Percentiles rank a stretch among this genome's conserved stretches.
These are phyloP conservation scores for Sarocladium brachiariae DNA, from an alignment of 2,329 filamentous ascomycete species.

Conservation along the genomic window DNA sequence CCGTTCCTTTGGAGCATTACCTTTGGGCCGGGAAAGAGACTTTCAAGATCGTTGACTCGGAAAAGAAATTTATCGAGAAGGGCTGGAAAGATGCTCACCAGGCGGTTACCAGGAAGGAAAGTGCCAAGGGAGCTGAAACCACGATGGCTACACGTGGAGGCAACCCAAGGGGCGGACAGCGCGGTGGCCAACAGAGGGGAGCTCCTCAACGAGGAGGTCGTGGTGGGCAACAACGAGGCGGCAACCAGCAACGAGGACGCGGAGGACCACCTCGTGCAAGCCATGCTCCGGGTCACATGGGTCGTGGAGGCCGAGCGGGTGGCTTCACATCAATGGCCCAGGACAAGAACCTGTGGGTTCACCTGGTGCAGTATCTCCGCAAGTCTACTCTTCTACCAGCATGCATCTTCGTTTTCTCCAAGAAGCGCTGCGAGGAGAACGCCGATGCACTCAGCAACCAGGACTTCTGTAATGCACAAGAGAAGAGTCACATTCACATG, in stretches of 20 bases:
- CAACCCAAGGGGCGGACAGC: conserved; percentile 26
- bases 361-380: conserved; percentile 83
- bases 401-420: conserved; percentile 98
- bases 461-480: conserved; percentile 85
- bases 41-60: conserved; percentile 87
- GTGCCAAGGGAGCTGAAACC: conserved; percentile 44
- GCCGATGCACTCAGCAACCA: conserved; percentile 91
- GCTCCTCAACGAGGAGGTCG: conserved; percentile 46
- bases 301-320: conserved; percentile 75
- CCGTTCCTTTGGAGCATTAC: conserved; percentile 91
- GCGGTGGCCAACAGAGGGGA: conserved; percentile 33
- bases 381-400: conserved; percentile 83
- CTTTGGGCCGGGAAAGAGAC: conserved; percentile 92
- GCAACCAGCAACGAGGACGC: conserved; percentile 46
- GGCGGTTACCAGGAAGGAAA: conserved; percentile 74
- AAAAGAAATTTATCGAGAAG: conserved; percentile 84
- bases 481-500: conserved; percentile 97
- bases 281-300: conserved; percentile 75
- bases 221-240: conserved; percentile 44
- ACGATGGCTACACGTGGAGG: conserved; percentile 31
- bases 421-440: conserved; percentile 95
- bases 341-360: conserved; percentile 94
- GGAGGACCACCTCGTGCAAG: conserved; percentile 50
- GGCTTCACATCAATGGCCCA: conserved; percentile 86
- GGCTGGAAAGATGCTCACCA: conserved; percentile 94